Evolutionary conservation across 1,284 basidiomycete species (phyloP).

Genomic region (Mrakiaceae sp.): DNA sequence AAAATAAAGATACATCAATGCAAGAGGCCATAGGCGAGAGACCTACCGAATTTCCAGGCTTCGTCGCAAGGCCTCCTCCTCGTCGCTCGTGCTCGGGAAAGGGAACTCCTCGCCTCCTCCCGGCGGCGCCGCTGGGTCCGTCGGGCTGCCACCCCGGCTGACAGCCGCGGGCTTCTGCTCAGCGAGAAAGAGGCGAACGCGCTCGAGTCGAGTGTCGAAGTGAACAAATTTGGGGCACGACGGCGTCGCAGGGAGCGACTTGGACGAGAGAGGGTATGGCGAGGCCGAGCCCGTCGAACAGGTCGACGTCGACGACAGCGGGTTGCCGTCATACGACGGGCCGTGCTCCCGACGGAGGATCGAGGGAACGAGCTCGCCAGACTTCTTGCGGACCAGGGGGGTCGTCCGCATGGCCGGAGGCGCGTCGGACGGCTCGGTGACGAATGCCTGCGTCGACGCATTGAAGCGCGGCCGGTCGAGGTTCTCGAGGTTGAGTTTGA

Average conservation of each 20-base stretch:
- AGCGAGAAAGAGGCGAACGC: slow-evolving; percentile 80
- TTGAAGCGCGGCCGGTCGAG: slow-evolving; percentile 14
- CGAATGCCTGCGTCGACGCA: slow-evolving; percentile 3
- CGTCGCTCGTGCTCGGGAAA: slow-evolving; percentile 37
- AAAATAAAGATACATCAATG: slow-evolving; percentile 20
- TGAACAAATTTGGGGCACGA: slow-evolving; percentile 69
- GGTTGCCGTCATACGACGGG: slow-evolving; percentile 34
- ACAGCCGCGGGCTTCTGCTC: slow-evolving; percentile 91
- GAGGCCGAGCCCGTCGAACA: not conserved
- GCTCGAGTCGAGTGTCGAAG: slow-evolving; percentile 79
- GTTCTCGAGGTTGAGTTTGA: slow-evolving; percentile 14
- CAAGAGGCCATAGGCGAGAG: slow-evolving; percentile 22
- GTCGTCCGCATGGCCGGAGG: not conserved
- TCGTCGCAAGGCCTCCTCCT: slow-evolving; percentile 24
- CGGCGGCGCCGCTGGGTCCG: slow-evolving; percentile 61
- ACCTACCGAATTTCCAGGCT: slow-evolving; percentile 21
- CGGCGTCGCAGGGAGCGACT: slow-evolving; percentile 60
- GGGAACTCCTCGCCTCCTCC: slow-evolving; percentile 48
- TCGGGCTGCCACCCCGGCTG: slow-evolving; percentile 78
- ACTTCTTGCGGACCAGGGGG: slow-evolving; percentile 34
- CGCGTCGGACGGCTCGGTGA: slow-evolving; percentile 1
- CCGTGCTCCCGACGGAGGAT: slow-evolving; percentile 30
- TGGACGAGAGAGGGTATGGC: slow-evolving; percentile 40
- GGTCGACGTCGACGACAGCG: slow-evolving; percentile 10
- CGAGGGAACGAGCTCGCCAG: slow-evolving; percentile 36